phyloP scores from a whole-genome alignment of 2,329 filamentous ascomycete genomes.

The Ustulina deusta region DNA sequence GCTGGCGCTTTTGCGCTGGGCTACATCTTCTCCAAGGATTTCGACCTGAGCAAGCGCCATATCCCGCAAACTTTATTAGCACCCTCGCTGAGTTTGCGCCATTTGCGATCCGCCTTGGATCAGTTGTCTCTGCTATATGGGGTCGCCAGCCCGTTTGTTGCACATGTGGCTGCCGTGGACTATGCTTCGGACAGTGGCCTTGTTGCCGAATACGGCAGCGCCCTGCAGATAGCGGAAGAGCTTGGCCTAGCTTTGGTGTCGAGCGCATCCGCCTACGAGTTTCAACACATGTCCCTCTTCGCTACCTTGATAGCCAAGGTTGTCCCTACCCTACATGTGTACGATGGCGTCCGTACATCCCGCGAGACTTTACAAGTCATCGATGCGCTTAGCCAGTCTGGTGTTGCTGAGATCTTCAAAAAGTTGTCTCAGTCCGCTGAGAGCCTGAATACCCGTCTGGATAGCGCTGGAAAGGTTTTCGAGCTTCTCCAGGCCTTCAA shows the following conservation, averaged over 20 bases:
- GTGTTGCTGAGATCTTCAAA: slow-evolving; percentile 76
- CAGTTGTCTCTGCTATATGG: slow-evolving; percentile 92
- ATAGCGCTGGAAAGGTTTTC: slow-evolving; percentile 76
- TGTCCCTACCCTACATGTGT: slow-evolving; percentile 86
- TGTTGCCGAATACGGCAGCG: slow-evolving; percentile 86
- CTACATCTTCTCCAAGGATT: slow-evolving; percentile 98
- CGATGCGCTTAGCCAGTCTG: slow-evolving; percentile 80
- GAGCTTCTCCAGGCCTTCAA: slow-evolving; percentile 82
- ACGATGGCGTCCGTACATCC: slow-evolving; percentile 86
- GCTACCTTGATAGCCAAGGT: slow-evolving; percentile 83
- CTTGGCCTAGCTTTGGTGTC: slow-evolving; percentile 87
- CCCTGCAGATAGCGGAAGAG: slow-evolving; percentile 86
- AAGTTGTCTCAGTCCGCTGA: slow-evolving; percentile 71
- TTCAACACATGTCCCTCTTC: slow-evolving; percentile 95
- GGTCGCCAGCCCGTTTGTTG: slow-evolving; percentile 91
- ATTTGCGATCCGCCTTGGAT: slow-evolving; percentile 85
- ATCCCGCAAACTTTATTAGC: slow-evolving; percentile 92
- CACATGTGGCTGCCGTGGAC: slow-evolving; percentile 91
- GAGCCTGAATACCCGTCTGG: slow-evolving; percentile 74
- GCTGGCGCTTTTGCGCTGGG: slow-evolving; percentile 92
- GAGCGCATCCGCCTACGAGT: slow-evolving; percentile 88
- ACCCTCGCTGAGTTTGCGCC: slow-evolving; percentile 82
- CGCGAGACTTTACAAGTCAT: slow-evolving; percentile 85
- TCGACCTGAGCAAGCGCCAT: slow-evolving; percentile 89
- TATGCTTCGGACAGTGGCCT: slow-evolving; percentile 78